Base-by-base conservation (phyloP, 495 filamentous ascomycete species). In the Hypoxylon subgilvum region DNA sequence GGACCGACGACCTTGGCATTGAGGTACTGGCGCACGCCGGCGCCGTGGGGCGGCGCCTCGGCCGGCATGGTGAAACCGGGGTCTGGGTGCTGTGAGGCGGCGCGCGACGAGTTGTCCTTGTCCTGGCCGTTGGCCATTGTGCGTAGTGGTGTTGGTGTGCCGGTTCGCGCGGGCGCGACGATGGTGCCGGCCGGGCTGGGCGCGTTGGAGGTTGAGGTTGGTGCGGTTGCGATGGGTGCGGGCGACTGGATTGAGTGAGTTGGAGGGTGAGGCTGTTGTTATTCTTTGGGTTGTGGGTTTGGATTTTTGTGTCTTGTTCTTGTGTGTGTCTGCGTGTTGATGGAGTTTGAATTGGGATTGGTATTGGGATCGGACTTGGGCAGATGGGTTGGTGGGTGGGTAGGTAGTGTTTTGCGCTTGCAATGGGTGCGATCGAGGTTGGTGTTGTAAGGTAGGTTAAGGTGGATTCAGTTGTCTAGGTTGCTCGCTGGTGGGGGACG, bases 1-100 rank as follows among this genome's bases (percentile, higher is more conserved):
- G 86, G 83, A 6, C 86, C 88, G 12, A 92, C 93, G 48, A 98
- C 84, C 67, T 91, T 92, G 68, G 86, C 79, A 64, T 97, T 97
- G 70, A 98, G 75, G 73, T 96, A 98, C 54, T 89, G 85, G 25
- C 94, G 82, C 2, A 90, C 88, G 3, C 92, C 90, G 1, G 90
- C 90, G 32, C 94, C 94, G 63, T 96, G 91, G 1, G 81, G 73
- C 2, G 72, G 79, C 8, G 84, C 75, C 69, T 83, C 73, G 59
- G 76, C 52, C 16, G 82, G 80, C 65, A 84, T 75, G 28, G 78
- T 68, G 76, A 77, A 62, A 61, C 70, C 64, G 4, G 74, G 66
- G 47, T 79, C 80, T 14, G 77, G 80, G 44, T 82, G 78, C 39
- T 73, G 75, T 9, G 81, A 82, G n/a, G 76, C 74, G n/a, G 80